Evolutionary conservation across 441 rosid species (phyloP), one percentile per base, ranked within the genome.

Genomic region (Bruguiera hainesii): DNA sequence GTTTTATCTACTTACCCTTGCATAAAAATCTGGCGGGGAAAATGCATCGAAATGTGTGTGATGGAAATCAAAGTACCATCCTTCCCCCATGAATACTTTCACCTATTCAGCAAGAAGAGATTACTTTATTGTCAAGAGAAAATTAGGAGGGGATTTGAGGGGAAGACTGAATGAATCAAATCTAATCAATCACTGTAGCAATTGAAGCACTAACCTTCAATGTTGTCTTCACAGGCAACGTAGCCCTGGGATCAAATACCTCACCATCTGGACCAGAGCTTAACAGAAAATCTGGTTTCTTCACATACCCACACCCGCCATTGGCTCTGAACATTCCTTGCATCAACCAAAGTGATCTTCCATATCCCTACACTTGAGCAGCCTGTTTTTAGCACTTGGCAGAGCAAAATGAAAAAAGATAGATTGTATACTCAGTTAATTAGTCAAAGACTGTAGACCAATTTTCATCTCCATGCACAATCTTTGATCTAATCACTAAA

Each of bases 311-410:
- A 66, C 96, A 90, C 69, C 95, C 90, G 20, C 95, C 95, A 59
- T 92, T 92, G 53, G 84, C 93, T 77, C 74, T 83, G 71, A 89
- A 92, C 96, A 92, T 89, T 67, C 95, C 96, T 31, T 89, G 95
- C 96, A 92, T 92, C 83, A 84, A 60, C 97, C 98, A 88, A 39
- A 92, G 78, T 62, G 89, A 83, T 80, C 85, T 84, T 70, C 91
- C 98, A 35, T 81, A 49, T 60, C 98, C 97, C 97, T 92, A 70
- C 52, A 72, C 67, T 61, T 15, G 49, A 15, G 8, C 60, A 56
- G 46, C 52, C 60, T 28, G 16, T 31, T 51, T 64, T 64, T 23
- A 64, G 66, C 3, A 35, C 52, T 28, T 66, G 20, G 61, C 7
- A 1, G 51, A 42, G 30, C 19, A 31, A 26, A 63, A 63, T 49